Percentiles rank a stretch among this genome's conserved stretches.
phyloP scores from a whole-genome alignment of 805 yeast genomes.

The Barnettozyma salicaria region DNA sequence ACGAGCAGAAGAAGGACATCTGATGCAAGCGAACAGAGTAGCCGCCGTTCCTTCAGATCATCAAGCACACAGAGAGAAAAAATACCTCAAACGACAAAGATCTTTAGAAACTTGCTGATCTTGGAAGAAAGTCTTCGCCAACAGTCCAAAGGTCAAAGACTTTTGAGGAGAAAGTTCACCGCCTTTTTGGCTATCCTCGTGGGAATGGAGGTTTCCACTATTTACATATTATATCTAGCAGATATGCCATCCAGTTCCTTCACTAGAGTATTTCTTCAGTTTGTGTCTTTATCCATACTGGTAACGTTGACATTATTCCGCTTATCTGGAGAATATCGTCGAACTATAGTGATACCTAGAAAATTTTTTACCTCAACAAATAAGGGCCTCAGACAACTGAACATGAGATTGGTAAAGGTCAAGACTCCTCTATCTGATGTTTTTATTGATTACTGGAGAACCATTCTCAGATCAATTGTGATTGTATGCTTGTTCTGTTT shows the following conservation, averaged over 20 bases:
- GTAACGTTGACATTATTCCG: conserved; percentile 74
- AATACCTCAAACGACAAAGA: conserved; percentile 55
- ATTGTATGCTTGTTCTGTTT: conserved; percentile 4
- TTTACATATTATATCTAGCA: conserved; percentile 35
- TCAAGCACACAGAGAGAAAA: conserved; percentile 20
- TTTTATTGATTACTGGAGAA: conserved; percentile 30
- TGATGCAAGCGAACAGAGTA: conserved; percentile 23
- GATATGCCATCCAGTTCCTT: conserved; percentile 36
- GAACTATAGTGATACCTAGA: conserved; percentile 79
- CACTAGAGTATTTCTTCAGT: conserved; percentile 36
- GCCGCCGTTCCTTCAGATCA: conserved; percentile 21
- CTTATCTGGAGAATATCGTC: conserved; percentile 81
- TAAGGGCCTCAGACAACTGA: conserved; percentile 81
- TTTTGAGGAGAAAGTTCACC: conserved; percentile 45
- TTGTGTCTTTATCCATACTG: conserved; percentile 51
- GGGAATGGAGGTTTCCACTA: conserved; percentile 34
- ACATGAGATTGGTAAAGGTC: conserved; percentile 68
- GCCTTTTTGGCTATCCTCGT: conserved; percentile 35
- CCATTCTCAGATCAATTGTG: conserved; percentile 25
- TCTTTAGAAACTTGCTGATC: conserved; percentile 74
- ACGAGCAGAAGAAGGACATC: conserved; percentile 20
- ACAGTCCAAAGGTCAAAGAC: conserved; percentile 70
- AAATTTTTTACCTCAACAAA: conserved; percentile 77
- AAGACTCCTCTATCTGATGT: conserved; percentile 34
- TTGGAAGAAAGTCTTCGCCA: conserved; percentile 80